Percentiles rank a stretch among this genome's conserved stretches.
Conservation (phyloP, 805 yeast species). For the Metschnikowia aberdeeniae region DNA sequence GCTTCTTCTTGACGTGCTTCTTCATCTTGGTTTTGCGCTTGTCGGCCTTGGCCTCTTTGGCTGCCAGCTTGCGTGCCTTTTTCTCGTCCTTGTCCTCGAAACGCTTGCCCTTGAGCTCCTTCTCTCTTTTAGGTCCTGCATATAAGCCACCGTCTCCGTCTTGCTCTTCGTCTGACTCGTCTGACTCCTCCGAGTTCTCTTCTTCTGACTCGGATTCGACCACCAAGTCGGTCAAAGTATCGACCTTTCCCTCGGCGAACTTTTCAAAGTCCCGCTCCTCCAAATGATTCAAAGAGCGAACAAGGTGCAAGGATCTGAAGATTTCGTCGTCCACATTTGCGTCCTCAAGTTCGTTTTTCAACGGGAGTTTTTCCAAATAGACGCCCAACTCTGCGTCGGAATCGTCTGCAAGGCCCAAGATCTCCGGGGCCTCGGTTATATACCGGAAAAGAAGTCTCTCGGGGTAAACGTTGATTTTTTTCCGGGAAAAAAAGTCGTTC, state of each 20-base stretch:
- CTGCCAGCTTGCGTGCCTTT: constrained; percentile 66
- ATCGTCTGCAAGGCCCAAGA: constrained; percentile 35
- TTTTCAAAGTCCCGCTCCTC: constrained; percentile 87
- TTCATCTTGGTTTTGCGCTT: constrained; percentile 79
- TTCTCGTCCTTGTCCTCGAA: constrained; percentile 75
- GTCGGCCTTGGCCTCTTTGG: constrained; percentile 74
- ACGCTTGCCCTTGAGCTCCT: constrained; percentile 63
- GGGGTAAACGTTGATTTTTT: constrained; percentile 70
- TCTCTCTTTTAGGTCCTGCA: constrained; percentile 23
- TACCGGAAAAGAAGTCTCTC: constrained; percentile 81
- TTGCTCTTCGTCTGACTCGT: constrained; percentile 26
- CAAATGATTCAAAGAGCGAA: constrained; percentile 74
- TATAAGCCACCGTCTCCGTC: constrained; percentile 18
- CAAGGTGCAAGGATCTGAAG: constrained; percentile 75
- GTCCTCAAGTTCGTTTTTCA: constrained; percentile 50
- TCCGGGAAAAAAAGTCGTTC: constrained; percentile 75
- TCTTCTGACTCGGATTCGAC: constrained; percentile 19
- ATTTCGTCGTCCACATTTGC: constrained; percentile 74
- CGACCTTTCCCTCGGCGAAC: constrained; percentile 75
- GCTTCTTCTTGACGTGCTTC: constrained; percentile 75
- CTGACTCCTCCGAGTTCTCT: background rate
- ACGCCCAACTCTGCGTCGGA: constrained; percentile 38
- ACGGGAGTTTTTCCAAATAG: constrained; percentile 49
- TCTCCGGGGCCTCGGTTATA: constrained; percentile 49
- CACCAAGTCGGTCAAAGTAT: constrained; percentile 64